Evolutionary conservation across 306 rosid genomes (phyloP), one percentile per base, ranked within the genome.

Genomic region (Clitoria ternatea): DNA sequence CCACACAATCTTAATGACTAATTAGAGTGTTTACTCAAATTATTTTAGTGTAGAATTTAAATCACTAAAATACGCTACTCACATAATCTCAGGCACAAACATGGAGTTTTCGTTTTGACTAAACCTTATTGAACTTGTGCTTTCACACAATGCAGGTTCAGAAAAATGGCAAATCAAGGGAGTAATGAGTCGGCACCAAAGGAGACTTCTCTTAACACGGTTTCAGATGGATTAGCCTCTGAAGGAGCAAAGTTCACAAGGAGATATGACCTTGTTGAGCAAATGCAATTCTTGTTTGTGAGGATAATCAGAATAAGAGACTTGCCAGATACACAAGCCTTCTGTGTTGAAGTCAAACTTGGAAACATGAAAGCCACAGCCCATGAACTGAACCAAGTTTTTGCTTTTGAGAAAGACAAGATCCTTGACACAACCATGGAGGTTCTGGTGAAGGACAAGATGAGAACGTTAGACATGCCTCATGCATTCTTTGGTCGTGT

Each of bases 221-320:
- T 4, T 20, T 79, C 44, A 12, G 49, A 49, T 14, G 55, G 45
- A 27, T 45, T 18, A 59, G 53, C 3, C 62, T 70, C 24, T 0
- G 78, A 50, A 35, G 73, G n/a, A 0, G 75, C 36, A 47, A 76
- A 24, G 12, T 49, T 64, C 44, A 22, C 24, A 15, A 73, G 79
- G 5, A 24, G 22, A 49, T 70, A 61, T 0, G 84, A 83, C 36
- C 85, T 86, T 3, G 87, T 86, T 1, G 90, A 86, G 67, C 67
- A 74, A 55, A 77, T 82, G 85, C 18, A 69, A 6, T 85, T 74
- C 75, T 72, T 86, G 40, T 86, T 55, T 20, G 84, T 86, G 12
- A 78, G 70, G 36, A 60, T 83, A 11, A 68, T 71, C 22, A 75
- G 43, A 67, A 78, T 80, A 0, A 77, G 66, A 64, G 37, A 80